These are phyloP conservation scores for Kluyveromyces lactis DNA, from an alignment of 805 yeast species.

Conservation along the genomic window DNA sequence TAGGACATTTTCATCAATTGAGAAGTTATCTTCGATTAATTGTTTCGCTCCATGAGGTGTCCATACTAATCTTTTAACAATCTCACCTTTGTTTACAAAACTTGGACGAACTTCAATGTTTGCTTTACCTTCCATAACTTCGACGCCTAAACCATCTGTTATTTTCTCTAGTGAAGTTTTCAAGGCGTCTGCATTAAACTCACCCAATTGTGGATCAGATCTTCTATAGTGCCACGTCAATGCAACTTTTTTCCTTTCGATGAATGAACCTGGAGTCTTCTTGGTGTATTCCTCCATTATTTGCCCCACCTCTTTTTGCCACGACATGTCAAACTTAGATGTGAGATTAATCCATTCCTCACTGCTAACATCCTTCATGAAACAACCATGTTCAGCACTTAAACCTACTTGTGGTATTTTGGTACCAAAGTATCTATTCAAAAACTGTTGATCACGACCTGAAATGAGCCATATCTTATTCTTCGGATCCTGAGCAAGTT, in stretches of 20 bases:
- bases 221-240: slow-evolving; percentile 97
- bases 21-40: slow-evolving; percentile 27
- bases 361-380: slow-evolving; percentile 64
- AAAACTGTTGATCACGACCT: slow-evolving; percentile 87
- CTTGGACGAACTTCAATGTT: slow-evolving; percentile 95
- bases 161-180: slow-evolving; percentile 52
- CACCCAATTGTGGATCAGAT: slow-evolving; percentile 89
- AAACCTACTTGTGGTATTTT: slow-evolving; percentile 59
- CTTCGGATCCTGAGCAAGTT: slow-evolving; percentile 61
- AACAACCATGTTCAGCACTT: slow-evolving; percentile 97
- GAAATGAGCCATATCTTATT: slow-evolving; percentile 93
- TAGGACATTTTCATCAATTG: slow-evolving; percentile 26
- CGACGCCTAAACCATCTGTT: slow-evolving; percentile 71
- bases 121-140: slow-evolving; percentile 96
- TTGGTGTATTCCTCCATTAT: slow-evolving; percentile 71
- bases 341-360: slow-evolving; percentile 78
- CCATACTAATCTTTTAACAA: slow-evolving; percentile 70
- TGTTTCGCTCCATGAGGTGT: slow-evolving; percentile 53
- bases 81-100: slow-evolving; percentile 94
- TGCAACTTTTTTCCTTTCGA: slow-evolving; percentile 87
- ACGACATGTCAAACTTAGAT: slow-evolving; percentile 77
- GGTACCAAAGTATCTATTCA: slow-evolving; percentile 81
- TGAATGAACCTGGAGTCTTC: slow-evolving; percentile 81
- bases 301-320: slow-evolving; percentile 80
- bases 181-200: slow-evolving; percentile 71